These are phyloP conservation scores for Pythium brachiatum DNA, from an alignment of 352 stramenopile genomes.

Conservation along the genomic window DNA sequence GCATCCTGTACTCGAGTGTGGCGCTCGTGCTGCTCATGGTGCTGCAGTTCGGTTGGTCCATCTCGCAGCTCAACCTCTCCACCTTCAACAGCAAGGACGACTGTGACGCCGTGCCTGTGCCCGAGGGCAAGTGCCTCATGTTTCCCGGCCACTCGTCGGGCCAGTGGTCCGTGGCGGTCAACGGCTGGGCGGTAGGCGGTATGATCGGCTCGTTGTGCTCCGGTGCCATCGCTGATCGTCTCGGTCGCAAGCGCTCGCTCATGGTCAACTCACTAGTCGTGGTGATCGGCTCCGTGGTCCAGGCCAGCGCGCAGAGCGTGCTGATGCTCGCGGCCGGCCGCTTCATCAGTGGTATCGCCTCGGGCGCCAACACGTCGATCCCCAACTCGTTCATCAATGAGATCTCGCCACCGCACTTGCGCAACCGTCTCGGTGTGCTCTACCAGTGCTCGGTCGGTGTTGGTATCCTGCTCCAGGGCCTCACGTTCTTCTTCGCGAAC, in stretches of 20 bases:
- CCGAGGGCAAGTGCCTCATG: slow-evolving; percentile 30
- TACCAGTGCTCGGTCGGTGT: slow-evolving; percentile 49
- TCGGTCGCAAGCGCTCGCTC: slow-evolving; percentile 33
- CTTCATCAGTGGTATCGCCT: slow-evolving; percentile 37
- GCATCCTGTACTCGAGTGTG: slow-evolving; percentile 48
- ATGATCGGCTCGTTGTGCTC: slow-evolving; percentile 35
- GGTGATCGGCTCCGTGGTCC: slow-evolving; percentile 29
- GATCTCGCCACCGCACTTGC: slow-evolving; percentile 38
- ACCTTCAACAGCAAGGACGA: slow-evolving; percentile 47
- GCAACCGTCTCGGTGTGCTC: slow-evolving; percentile 29
- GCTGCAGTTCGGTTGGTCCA: slow-evolving; percentile 57
- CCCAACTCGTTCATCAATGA: slow-evolving; percentile 46
- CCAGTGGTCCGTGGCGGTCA: slow-evolving; percentile 41
- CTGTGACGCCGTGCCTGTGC: slow-evolving; percentile 38
- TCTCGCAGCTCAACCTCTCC: slow-evolving; percentile 67
- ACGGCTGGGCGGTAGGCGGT: slow-evolving; percentile 41
- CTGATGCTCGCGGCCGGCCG: slow-evolving; percentile 38
- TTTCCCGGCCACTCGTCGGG: slow-evolving; percentile 32
- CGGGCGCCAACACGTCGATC: slow-evolving; percentile 33
- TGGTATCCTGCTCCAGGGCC: slow-evolving; percentile 41
- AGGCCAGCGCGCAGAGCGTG: slow-evolving; percentile 28
- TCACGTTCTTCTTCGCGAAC: slow-evolving; percentile 59
- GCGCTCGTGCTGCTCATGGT: slow-evolving; percentile 45
- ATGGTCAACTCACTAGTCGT: slow-evolving; percentile 37
- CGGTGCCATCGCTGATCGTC: slow-evolving; percentile 29